Evolutionary conservation across 2,329 filamentous ascomycete species (phyloP).

Genomic region (Cordyceps pruinosa): DNA sequence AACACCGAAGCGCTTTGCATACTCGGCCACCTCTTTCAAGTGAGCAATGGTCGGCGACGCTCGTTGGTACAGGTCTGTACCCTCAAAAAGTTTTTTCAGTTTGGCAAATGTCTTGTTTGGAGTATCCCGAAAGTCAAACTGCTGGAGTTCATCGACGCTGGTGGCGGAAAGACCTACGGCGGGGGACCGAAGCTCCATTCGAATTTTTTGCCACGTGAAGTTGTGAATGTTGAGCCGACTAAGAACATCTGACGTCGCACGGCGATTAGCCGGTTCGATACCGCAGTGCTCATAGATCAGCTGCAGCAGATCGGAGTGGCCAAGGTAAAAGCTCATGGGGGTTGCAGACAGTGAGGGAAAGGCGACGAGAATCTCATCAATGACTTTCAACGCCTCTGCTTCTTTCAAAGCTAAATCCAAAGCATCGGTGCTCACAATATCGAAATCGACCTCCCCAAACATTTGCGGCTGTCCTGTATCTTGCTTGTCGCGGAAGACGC

Average conservation of each 20-base stretch:
- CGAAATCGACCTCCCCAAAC: constrained; percentile 89
- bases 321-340: constrained; percentile 82
- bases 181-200: constrained; percentile 73
- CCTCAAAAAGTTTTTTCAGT: constrained; percentile 54
- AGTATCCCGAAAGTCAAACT: constrained; percentile 77
- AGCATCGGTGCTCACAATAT: constrained; percentile 80
- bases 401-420: constrained; percentile 83
- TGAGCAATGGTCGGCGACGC: constrained; percentile 72
- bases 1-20: constrained; percentile 68
- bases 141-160: constrained; percentile 80
- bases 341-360: constrained; percentile 68
- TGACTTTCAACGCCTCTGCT: constrained; percentile 85
- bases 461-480: constrained; percentile 75
- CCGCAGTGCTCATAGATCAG: constrained; percentile 87
- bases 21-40: constrained; percentile 69
- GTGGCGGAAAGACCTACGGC: constrained; percentile 78
- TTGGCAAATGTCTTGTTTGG: constrained; percentile 51
- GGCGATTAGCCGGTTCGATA: constrained; percentile 61
- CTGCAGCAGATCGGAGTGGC: constrained; percentile 79
- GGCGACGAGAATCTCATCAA: constrained; percentile 80
- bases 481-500: constrained; percentile 73
- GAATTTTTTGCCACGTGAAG: constrained; percentile 76
- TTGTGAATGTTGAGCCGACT: constrained; percentile 81
- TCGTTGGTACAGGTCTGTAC: constrained; percentile 62
- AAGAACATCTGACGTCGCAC: constrained; percentile 71